Evolutionary conservation across 768 basidiomycete genomes (phyloP), one percentile per base, ranked within the genome.

Genomic region (Chalciporus piperatus): DNA sequence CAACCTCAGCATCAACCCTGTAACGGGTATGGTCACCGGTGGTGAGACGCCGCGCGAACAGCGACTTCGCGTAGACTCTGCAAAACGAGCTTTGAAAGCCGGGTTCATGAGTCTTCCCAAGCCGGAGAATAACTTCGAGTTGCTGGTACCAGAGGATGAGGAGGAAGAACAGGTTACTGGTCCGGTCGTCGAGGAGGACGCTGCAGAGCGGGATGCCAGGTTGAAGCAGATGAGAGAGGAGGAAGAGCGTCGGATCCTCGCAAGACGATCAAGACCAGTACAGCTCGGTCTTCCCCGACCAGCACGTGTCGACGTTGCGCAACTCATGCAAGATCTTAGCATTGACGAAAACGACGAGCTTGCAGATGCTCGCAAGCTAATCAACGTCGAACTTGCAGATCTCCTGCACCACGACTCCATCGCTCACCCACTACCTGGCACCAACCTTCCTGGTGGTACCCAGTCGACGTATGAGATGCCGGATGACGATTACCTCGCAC

Each of bases 61-160:
- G 55, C 82, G 81, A 13, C 68, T 83, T 50, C 85, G 80, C 23
- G 67, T 70, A 13, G 77, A 77, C 50, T 81, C 85, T 20, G 77
- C 82, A 5, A 92, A 93, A 66, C 81, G 85, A 35, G 83, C 87
- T 1, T 78, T 98, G 46, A 78, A 87, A 59, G 81, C 84, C 10
- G 89, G 87, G 6, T 98, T 98, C 71, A 79, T 79, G 71, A 84
- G 69, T 54, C 76, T 99, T 14, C 97, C 97, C 0, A 85, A 84
- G 58, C 94, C 97, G 0, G 92, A 98, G 73, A 98, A 98, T 68
- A 96, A 98, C 69, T 98, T 98, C 60, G 95, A 98, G 71, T 74
- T 99, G 41, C 79, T 95, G 39, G 84, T 96, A 9, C 92, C 91
- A 3, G 95, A 96, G 58, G 89, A 92, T 16, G 89, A 92, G 47